These are phyloP conservation scores for Gnomoniopsis smithogilvyi DNA, from an alignment of 2,329 filamentous ascomycete species.

Conservation along the genomic window DNA sequence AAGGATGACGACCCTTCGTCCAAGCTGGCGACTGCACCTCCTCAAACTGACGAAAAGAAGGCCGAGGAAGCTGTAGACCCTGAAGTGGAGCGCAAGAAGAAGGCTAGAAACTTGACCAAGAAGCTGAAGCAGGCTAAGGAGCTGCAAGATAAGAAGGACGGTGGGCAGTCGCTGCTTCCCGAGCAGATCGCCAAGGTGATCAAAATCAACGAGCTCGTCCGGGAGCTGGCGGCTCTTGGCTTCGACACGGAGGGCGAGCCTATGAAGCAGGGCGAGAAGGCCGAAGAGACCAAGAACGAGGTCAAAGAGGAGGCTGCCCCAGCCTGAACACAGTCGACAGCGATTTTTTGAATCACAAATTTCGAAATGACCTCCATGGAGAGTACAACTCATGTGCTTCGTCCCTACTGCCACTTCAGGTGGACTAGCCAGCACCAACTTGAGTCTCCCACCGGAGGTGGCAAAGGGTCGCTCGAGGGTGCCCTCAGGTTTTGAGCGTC, in stretches of 20 bases:
- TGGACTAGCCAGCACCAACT: neutral
- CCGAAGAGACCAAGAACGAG: constrained; percentile 48
- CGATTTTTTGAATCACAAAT: neutral
- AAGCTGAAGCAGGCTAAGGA: constrained; percentile 93
- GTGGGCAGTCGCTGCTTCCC: constrained; percentile 76
- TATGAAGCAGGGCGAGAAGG: constrained; percentile 9
- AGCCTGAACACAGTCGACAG: constrained; percentile 3
- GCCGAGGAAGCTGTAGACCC: constrained; percentile 46
- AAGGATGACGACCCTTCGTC: constrained; percentile 53
- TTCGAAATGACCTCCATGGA: neutral
- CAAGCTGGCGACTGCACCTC: constrained; percentile 23
- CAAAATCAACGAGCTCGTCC: constrained; percentile 90
- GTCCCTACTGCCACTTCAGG: neutral
- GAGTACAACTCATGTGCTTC: neutral
- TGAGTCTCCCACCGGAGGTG: neutral
- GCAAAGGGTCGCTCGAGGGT: neutral
- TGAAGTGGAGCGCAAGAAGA: constrained; percentile 84
- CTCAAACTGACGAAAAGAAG: constrained; percentile 25
- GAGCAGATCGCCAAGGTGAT: constrained; percentile 98
- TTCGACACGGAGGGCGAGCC: constrained; percentile 76
- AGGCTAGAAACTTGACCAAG: constrained; percentile 86
- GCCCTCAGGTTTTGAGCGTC: too few species aligned
- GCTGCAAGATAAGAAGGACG: constrained; percentile 85
- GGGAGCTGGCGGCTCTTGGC: constrained; percentile 80
- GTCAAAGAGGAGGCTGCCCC: constrained; percentile 15